phyloP scores from a whole-genome alignment of 192 early-diverging fungal genomes.

The Coemansia erecta region DNA sequence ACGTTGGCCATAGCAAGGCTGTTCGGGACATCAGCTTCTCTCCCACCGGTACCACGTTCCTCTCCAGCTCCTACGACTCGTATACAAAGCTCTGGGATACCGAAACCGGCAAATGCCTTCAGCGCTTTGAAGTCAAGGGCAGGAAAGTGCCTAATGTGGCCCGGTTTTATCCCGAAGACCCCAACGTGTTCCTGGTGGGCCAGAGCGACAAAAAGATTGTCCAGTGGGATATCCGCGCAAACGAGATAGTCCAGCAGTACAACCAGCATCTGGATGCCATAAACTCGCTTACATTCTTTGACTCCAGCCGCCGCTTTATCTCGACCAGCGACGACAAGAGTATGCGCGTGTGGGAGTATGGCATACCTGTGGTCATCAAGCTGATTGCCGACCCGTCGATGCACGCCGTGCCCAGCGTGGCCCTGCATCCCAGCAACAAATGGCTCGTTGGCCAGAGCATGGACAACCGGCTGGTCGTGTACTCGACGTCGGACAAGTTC shows the following conservation, averaged over 20 bases:
- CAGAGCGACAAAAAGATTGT: slow-evolving; percentile 91
- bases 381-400: slow-evolving; percentile 94
- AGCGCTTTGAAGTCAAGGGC: slow-evolving; percentile 64
- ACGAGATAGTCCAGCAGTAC: slow-evolving; percentile 89
- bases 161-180: slow-evolving; percentile 89
- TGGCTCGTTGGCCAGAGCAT: slow-evolving; percentile 93
- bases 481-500: slow-evolving; percentile 83
- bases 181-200: slow-evolving; percentile 87
- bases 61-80: slow-evolving; percentile 88
- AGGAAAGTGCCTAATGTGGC: slow-evolving; percentile 80
- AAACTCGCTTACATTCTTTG: slow-evolving; percentile 96
- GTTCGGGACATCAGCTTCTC: slow-evolving; percentile 91
- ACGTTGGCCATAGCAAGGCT: slow-evolving; percentile 87
- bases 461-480: slow-evolving; percentile 94
- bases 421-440: slow-evolving; percentile 84
- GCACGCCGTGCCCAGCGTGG: slow-evolving; percentile 94
- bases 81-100: slow-evolving; percentile 98
- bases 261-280: slow-evolving; percentile 96
- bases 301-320: slow-evolving; percentile 90
- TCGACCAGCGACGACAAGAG: slow-evolving; percentile 97
- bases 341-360: slow-evolving; percentile 95
- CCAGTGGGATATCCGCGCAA: slow-evolving; percentile 79
- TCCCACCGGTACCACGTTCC: slow-evolving; percentile 79
- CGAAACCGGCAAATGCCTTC: slow-evolving; percentile 90
- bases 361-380: slow-evolving; percentile 98